These are phyloP conservation scores for Ganoderma leucocontextum DNA, from an alignment of 1,284 basidiomycete species.

Conservation along the genomic window DNA sequence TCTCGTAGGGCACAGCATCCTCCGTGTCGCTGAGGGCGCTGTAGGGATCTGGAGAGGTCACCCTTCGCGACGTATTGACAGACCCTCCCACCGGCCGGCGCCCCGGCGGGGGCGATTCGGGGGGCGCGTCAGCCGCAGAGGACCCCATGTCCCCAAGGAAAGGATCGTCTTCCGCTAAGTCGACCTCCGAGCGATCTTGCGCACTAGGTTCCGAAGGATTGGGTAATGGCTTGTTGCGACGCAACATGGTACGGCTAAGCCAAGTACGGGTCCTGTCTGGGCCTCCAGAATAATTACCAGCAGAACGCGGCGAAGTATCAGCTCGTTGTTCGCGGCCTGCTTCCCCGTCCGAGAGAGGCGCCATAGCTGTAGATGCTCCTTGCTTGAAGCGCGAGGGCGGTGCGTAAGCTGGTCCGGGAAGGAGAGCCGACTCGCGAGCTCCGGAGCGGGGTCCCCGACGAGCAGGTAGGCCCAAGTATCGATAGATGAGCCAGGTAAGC, in stretches of 20 bases:
- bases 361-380: not conserved
- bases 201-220: constrained; percentile 4
- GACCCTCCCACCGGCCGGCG: constrained; percentile 14
- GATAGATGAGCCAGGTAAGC: constrained; percentile 37
- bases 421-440: constrained; percentile 32
- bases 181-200: not conserved
- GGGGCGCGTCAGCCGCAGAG: constrained; percentile 10
- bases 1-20: constrained; percentile 37
- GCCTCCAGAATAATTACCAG: not conserved
- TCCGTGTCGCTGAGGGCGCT: constrained; percentile 36
- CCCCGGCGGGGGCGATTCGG: constrained; percentile 7
- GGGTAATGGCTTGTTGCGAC: constrained; percentile 16
- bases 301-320: not conserved
- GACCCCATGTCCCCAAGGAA: constrained; percentile 30
- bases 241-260: constrained; percentile 25
- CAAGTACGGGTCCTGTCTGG: constrained; percentile 14
- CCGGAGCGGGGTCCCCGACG: constrained; percentile 14
- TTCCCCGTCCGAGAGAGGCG: constrained; percentile 3
- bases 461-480: constrained; percentile 29
- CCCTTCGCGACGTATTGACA: constrained; percentile 11
- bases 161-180: constrained; percentile 36
- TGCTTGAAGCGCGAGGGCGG: constrained; percentile 33
- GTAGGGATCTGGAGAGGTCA: constrained; percentile 28
- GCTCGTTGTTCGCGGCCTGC: not conserved
- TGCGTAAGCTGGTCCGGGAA: constrained; percentile 50